These are phyloP conservation scores for Parietaria judaica DNA, from an alignment of 306 rosid genomes.

Conservation along the genomic window DNA sequence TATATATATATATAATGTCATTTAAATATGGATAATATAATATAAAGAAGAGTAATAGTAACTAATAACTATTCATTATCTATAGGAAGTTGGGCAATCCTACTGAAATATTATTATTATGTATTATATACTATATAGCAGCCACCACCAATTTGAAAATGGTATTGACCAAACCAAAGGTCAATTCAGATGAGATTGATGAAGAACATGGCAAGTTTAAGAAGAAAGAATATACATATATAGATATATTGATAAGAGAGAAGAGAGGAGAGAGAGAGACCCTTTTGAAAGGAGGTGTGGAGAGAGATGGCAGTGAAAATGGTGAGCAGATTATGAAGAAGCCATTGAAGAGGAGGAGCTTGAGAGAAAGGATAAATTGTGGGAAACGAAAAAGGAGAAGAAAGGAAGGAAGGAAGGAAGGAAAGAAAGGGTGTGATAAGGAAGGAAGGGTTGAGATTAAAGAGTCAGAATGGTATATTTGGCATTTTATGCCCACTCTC, in stretches of 20 bases:
- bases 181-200: neutral
- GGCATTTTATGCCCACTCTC: conserved; percentile 38
- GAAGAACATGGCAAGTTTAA: neutral
- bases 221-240: neutral
- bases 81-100: no score
- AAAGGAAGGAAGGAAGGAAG: conserved; percentile 19
- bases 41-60: no score
- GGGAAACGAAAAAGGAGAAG: conserved; percentile 34
- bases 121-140: no score
- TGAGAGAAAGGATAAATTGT: conserved; percentile 18
- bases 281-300: conserved; percentile 15
- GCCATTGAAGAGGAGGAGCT: conserved; percentile 8
- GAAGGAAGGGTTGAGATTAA: conserved; percentile 94
- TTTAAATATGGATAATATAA: neutral
- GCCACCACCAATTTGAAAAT: no score
- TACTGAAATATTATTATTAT: no score
- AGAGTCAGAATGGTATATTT: conserved; percentile 37
- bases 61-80: no score
- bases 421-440: conserved; percentile 65
- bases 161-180: neutral
- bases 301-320: neutral
- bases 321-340: conserved; percentile 6
- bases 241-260: neutral
- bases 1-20: conserved; percentile 14
- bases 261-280: conserved; percentile 16